Base-by-base conservation (phyloP, 1,284 basidiomycete species). In the Earliella scabrosa region DNA sequence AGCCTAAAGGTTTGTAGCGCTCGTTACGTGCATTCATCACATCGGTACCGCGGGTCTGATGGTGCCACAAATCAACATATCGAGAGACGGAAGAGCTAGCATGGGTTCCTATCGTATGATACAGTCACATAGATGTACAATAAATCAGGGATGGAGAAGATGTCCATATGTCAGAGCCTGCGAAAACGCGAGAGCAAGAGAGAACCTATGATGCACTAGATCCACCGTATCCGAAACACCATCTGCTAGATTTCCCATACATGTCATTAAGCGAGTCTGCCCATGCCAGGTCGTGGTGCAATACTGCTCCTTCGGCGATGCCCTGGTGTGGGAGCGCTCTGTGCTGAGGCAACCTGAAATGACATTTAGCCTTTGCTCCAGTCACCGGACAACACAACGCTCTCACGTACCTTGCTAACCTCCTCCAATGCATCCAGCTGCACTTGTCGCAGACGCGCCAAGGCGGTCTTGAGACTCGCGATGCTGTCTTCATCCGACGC, bases 401-500 rank as follows among this genome's bases (percentile, higher is more conserved):
- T 50, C 49, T 45, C 45, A 58, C 68, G 44, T 58, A 74, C 73
- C 72, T 72, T 69, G 38, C 66, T 63, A 20, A 77, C 50, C 56
- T 72, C 72, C 21, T 65, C 66, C 52, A 76, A 60, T 23, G 68
- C 68, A 16, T 71, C 67, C 63, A 69, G 66, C 58, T 77, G 74
- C 8, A 60, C 54, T 27, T 71, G 68, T 16, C 68, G 69, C 41
- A 77, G 60, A 47, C 63, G 63, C 29, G 63, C 60, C 51, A 76
- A 74, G 5, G 63, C 56, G 0, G 64, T 61, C 54, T 72, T 71
- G 52, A 81, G 65, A n/a, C 55, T 66, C 29, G 64, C 58, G 32
- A 80, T 77, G 7, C 71, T 76, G 23, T 52, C 58, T 47, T 72
- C 74, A 56, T 79, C 75, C 3, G 59, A 69, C 27, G 64, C 61